Evolutionary conservation across 1,284 basidiomycete genomes (phyloP).

Genomic region (Pholiota adiposa): DNA sequence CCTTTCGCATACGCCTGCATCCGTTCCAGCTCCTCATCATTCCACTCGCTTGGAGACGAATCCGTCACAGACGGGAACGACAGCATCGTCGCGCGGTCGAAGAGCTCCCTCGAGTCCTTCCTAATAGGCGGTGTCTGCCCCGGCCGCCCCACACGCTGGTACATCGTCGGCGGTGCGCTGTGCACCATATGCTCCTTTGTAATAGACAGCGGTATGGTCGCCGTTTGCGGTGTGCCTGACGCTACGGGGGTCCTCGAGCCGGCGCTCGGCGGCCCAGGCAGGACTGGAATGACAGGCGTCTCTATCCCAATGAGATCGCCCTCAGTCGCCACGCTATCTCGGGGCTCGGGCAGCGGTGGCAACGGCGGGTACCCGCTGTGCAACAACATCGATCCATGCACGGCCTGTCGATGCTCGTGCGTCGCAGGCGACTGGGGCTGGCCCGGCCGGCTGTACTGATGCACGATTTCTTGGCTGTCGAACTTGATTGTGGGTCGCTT

Average conservation of each 20-base stretch:
- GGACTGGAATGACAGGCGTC: constrained; percentile 16
- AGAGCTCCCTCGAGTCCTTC: constrained; percentile 41
- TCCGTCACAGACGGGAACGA: constrained; percentile 55
- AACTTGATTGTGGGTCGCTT: constrained; percentile 78
- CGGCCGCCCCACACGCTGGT: constrained; percentile 29
- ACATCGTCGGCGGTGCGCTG: constrained; percentile 48
- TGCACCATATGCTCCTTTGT: constrained; percentile 35
- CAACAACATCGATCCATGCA: constrained; percentile 32
- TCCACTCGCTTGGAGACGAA: constrained; percentile 44
- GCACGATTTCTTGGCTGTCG: constrained; percentile 69
- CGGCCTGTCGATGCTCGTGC: constrained; percentile 55
- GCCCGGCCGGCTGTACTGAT: constrained; percentile 67
- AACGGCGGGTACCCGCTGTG: constrained; percentile 39
- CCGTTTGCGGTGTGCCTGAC: constrained; percentile 20
- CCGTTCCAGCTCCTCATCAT: constrained; percentile 29
- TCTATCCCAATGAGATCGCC: constrained; percentile 30
- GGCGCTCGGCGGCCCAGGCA: constrained; percentile 12
- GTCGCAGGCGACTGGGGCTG: constrained; percentile 50
- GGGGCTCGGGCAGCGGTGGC: constrained; percentile 24
- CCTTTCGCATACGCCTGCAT: constrained; percentile 6
- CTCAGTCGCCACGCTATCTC: constrained; percentile 14
- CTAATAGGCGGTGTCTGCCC: constrained; percentile 10
- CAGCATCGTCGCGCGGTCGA: constrained; percentile 40
- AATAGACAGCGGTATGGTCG: constrained; percentile 32
- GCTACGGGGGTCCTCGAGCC: neutral